These are phyloP conservation scores for Apophysomyces trapeziformis DNA, from an alignment of 371 early-diverging fungal species.

Conservation along the genomic window DNA sequence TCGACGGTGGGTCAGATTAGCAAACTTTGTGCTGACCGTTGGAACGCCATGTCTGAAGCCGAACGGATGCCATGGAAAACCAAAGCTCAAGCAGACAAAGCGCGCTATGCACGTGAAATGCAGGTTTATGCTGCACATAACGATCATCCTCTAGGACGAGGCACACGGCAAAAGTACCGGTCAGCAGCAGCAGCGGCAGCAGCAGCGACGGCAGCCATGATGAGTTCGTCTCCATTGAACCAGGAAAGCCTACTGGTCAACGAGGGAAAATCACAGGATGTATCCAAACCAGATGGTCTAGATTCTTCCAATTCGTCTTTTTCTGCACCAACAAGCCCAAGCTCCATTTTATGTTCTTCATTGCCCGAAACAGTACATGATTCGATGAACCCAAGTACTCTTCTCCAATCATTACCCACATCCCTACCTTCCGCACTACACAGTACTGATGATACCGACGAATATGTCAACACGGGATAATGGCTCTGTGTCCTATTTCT, in stretches of 20 bases:
- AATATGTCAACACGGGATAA: slow-evolving; percentile 7
- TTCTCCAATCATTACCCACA: slow-evolving; percentile 9
- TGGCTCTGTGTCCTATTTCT: too few species aligned
- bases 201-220: slow-evolving; percentile 19
- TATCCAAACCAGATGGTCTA: neutral
- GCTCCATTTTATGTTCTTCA: neutral
- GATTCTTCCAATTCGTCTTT: neutral
- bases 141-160: slow-evolving; percentile 48
- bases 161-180: slow-evolving; percentile 53
- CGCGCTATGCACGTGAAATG: slow-evolving; percentile 77
- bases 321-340: slow-evolving; percentile 7
- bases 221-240: neutral
- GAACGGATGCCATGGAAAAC: slow-evolving; percentile 65
- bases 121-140: slow-evolving; percentile 60
- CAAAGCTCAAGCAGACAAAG: slow-evolving; percentile 73
- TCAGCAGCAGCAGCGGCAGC: slow-evolving; percentile 25
- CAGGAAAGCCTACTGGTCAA: neutral
- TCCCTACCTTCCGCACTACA: slow-evolving; percentile 3
- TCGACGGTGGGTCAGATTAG: slow-evolving; percentile 75
- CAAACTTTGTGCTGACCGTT: slow-evolving; percentile 69
- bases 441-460: slow-evolving; percentile 7
- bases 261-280: neutral
- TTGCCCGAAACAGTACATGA: slow-evolving; percentile 4
- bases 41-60: slow-evolving; percentile 66
- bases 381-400: neutral